Evolutionary conservation across 306 rosid genomes (phyloP), one percentile per base, ranked within the genome.

Genomic region (Glycine soja): DNA sequence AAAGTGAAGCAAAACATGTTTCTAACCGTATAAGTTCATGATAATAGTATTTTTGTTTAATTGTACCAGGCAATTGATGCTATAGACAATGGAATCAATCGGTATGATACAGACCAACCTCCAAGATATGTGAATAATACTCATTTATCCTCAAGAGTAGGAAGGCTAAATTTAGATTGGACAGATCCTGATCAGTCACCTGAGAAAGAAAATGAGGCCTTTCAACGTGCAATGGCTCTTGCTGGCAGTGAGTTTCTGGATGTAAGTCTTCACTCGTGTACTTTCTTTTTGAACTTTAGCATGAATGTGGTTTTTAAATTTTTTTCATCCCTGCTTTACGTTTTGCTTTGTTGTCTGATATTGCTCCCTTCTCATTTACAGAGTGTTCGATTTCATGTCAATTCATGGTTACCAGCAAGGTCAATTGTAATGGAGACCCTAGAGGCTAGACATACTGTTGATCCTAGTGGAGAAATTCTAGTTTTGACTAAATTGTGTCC

Each of bases 371-470:
- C 38, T 46, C 5, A 4, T 57, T 79, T 89, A 83, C 91, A 93
- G 99, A 87, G 90, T 71, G 87, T 96, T 32, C 87, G 86, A 8
- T 92, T 82, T 84, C 97, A 92, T 86, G 90, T 86, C 19, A 92
- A 88, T 54, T 96, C 99, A 4, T 96, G 99, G 99, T 80, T 96
- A 74, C 99, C 99, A n/a, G 99, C 99, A 52, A 86, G 92, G 86
- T 93, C 99, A 58, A 93, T 96, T 70, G 98, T 96, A 32, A 77
- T 84, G 90, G 97, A 89, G 75, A 93, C 92, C 14, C 83, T 92
- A 72, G 78, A 69, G 14, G 94, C 94, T 75, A 93, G 99, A 78
- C 87, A 89, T 56, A 78, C 86, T 42, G 82, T 92, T 15, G 98
- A 95, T 86, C 90, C 97, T 56, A 89, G 89, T 82, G 99, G 98